A percentile compares a stretch with the other conserved stretches of the same genome.
phyloP scores from a whole-genome alignment of 78 protist genomes.

The Guillardia theta region DNA sequence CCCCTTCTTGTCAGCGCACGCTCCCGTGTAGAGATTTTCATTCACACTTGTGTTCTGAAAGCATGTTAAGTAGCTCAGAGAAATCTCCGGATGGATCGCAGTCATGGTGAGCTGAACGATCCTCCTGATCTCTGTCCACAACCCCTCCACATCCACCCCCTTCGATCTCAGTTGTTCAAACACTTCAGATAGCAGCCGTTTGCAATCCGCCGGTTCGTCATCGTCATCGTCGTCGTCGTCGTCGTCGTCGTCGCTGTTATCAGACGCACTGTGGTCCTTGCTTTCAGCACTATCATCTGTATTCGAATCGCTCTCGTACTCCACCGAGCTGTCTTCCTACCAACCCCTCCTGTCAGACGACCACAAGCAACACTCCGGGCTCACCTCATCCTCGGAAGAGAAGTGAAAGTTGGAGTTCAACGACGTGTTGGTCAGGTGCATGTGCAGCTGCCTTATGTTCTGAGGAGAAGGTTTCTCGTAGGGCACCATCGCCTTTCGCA shows the following conservation, averaged over 20 bases:
- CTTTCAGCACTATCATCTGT: not conserved
- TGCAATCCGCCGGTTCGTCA: not conserved
- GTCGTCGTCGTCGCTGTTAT: not conserved
- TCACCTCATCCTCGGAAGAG: too few relatives aligned
- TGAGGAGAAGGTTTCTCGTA: not conserved
- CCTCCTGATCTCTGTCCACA: not conserved
- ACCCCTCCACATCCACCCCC: not conserved
- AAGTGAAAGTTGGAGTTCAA: conserved; percentile 14
- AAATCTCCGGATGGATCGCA: not conserved
- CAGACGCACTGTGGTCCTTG: not conserved
- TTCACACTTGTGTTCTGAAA: not conserved
- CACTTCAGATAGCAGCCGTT: not conserved
- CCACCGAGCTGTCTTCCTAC: not conserved
- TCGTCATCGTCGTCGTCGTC: not conserved
- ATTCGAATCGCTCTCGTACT: not conserved
- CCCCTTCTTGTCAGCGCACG: not conserved
- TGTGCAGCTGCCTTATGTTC: not conserved
- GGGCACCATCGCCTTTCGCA: not conserved
- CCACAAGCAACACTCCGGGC: too few relatives aligned
- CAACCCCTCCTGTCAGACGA: not conserved
- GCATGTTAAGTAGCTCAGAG: not conserved
- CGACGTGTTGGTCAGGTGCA: conserved; percentile 32
- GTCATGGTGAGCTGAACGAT: not conserved
- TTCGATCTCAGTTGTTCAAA: not conserved
- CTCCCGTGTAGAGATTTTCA: not conserved